Evolutionary conservation across 176 grass and related monocot species (phyloP).

Genomic region (Bolboschoenus planiculmis): DNA sequence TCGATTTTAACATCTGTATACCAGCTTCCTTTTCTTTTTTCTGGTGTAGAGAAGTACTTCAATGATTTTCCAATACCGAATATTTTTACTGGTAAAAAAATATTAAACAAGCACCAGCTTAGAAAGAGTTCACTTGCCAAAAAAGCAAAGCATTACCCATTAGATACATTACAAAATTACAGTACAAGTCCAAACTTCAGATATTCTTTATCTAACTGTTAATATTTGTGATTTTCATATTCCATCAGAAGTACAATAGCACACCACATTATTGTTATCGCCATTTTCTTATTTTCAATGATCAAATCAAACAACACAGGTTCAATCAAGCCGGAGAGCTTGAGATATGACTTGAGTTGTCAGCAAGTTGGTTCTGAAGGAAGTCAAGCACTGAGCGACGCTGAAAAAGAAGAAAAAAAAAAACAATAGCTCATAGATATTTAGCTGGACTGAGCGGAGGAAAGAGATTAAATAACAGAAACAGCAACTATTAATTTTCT

Average conservation of each 20-base stretch:
- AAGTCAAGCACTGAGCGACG: conserved; percentile 50
- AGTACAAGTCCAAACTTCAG: not conserved
- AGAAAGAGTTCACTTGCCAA: not conserved
- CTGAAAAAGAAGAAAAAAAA: conserved; percentile 23
- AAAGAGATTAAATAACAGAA: not conserved
- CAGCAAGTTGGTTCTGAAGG: not conserved
- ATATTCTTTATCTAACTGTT: not conserved
- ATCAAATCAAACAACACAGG: not conserved
- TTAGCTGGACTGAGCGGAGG: not conserved
- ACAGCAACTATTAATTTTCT: not conserved
- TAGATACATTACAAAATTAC: not conserved
- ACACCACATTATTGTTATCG: not conserved
- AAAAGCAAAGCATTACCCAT: not conserved
- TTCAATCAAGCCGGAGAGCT: not conserved
- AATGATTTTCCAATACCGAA: not conserved
- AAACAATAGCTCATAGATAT: not conserved
- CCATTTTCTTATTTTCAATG: not conserved
- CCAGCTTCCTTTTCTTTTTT: not conserved
- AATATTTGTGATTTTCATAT: not conserved
- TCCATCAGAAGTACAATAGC: not conserved
- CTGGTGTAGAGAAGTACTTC: not conserved
- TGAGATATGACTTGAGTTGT: not conserved
- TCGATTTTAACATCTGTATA: too few relatives aligned
- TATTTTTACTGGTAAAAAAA: not conserved
- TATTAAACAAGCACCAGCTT: not conserved